These are phyloP conservation scores for Phoma sp. DNA, from an alignment of 2,329 filamentous ascomycete genomes.

Conservation along the genomic window DNA sequence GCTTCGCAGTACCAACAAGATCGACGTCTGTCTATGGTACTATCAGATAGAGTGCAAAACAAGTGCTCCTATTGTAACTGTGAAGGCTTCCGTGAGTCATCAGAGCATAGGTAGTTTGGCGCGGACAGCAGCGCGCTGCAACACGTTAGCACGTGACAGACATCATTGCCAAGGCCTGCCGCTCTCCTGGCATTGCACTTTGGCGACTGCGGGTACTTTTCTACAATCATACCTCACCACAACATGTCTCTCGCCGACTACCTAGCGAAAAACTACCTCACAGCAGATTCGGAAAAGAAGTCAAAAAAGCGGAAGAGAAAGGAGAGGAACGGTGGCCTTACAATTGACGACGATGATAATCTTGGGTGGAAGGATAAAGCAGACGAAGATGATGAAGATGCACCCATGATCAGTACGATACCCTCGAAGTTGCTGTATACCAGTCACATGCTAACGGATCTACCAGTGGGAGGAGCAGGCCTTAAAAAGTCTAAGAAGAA, in stretches of 20 bases:
- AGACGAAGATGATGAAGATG: conserved; percentile 63
- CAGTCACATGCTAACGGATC: conserved; percentile 24
- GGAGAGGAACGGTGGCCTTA: conserved; percentile 51
- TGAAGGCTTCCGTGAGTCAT: background rate
- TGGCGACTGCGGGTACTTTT: background rate
- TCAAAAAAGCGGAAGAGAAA: conserved; percentile 61
- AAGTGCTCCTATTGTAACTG: background rate
- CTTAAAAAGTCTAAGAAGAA: conserved; percentile 69
- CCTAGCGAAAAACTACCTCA: conserved; percentile 89
- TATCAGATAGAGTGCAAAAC: background rate
- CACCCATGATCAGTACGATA: conserved; percentile 50
- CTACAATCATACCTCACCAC: conserved; percentile 9
- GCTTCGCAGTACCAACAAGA: background rate
- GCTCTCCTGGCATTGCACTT: conserved; percentile 4
- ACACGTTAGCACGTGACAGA: conserved; percentile 37
- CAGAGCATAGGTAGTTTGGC: background rate
- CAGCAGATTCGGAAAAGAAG: conserved; percentile 62
- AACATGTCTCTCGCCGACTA: conserved; percentile 77
- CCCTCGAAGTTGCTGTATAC: background rate
- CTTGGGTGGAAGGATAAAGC: conserved; percentile 58
- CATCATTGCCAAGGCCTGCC: conserved; percentile 12
- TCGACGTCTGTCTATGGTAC: background rate
- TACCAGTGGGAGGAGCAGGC: conserved; percentile 42
- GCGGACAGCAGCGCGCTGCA: conserved; percentile 14
- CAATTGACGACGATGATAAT: conserved; percentile 61